Conservation (phyloP, 169 alveolate genomes). For the Cryptosporidium baileyi region DNA sequence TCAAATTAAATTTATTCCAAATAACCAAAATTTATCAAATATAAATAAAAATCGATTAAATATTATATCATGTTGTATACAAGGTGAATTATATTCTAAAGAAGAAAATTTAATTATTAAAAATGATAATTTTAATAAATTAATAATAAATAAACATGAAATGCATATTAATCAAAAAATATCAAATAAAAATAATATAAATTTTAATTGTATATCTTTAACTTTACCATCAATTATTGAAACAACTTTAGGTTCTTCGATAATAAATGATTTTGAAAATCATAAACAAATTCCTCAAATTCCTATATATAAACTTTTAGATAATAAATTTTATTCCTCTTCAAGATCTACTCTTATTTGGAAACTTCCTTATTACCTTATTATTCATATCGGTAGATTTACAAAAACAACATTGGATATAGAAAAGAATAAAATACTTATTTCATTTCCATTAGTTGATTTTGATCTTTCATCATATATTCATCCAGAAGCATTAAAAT, state of each 20-base stretch:
- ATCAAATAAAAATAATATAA: neutral
- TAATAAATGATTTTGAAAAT: neutral
- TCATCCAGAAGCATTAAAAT: constrained; percentile 78
- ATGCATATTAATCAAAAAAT: no score
- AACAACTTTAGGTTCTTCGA: neutral
- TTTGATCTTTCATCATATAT: constrained; percentile 80
- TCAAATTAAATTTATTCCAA: constrained; percentile 2
- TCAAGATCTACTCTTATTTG: constrained; percentile 62
- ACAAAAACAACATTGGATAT: constrained; percentile 92
- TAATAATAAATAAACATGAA: no score
- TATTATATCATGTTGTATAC: constrained; percentile 17
- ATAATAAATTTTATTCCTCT: constrained; percentile 4
- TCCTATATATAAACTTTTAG: constrained; percentile 47
- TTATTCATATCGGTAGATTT: constrained; percentile 93
- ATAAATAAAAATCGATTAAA: neutral
- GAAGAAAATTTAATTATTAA: neutral
- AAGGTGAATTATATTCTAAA: constrained; percentile 7
- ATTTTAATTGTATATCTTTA: constrained; percentile 13
- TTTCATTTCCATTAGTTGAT: constrained; percentile 94
- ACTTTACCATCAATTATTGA: constrained; percentile 39
- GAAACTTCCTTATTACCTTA: constrained; percentile 88
- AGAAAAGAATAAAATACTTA: constrained; percentile 99
- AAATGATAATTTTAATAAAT: neutral
- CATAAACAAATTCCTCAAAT: neutral
- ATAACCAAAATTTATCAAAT: neutral